Evolutionary conservation across 2,329 filamentous ascomycete genomes (phyloP).

Genomic region (Colletotrichum eleusines): DNA sequence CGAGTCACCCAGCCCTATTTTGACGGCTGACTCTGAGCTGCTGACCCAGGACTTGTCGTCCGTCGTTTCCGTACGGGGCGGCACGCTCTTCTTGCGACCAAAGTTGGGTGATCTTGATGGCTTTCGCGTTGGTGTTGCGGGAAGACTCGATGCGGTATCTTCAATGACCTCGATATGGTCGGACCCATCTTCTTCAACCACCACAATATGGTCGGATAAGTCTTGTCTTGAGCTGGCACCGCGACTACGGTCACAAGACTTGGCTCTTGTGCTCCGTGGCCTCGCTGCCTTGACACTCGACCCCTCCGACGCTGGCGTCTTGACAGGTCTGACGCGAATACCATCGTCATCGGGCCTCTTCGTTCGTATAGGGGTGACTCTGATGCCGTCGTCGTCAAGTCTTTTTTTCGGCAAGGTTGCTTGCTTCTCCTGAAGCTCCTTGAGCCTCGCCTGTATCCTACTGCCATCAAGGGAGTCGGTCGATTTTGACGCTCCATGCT

Average conservation of each 20-base stretch:
- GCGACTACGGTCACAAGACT: conserved; percentile 37
- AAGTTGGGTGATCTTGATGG: conserved; percentile 33
- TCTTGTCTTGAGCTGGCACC: conserved; percentile 45
- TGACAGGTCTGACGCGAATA: conserved; percentile 49
- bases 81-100: conserved; percentile 31
- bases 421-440: conserved; percentile 39
- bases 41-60: conserved; percentile 48
- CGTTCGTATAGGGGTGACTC: conserved; percentile 55
- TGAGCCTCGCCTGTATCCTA: conserved; percentile 43
- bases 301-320: conserved; percentile 36
- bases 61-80: conserved; percentile 10
- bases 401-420: conserved; percentile 41
- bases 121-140: conserved; percentile 53
- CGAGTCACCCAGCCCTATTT: conserved; percentile 45
- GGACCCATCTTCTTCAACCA: conserved; percentile 43
- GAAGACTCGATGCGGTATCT: conserved; percentile 51
- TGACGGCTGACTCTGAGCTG: conserved; percentile 45
- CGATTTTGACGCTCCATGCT: conserved; percentile 53
- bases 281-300: conserved; percentile 16
- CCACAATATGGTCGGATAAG: conserved; percentile 49
- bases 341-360: conserved; percentile 51
- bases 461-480: conserved; percentile 48
- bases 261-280: conserved; percentile 46
- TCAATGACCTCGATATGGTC: conserved; percentile 51
- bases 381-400: conserved; percentile 56